A percentile compares a stretch with the other conserved stretches of the same genome.
phyloP scores from a whole-genome alignment of 768 basidiomycete species.

The Hypholoma sublateritium region DNA sequence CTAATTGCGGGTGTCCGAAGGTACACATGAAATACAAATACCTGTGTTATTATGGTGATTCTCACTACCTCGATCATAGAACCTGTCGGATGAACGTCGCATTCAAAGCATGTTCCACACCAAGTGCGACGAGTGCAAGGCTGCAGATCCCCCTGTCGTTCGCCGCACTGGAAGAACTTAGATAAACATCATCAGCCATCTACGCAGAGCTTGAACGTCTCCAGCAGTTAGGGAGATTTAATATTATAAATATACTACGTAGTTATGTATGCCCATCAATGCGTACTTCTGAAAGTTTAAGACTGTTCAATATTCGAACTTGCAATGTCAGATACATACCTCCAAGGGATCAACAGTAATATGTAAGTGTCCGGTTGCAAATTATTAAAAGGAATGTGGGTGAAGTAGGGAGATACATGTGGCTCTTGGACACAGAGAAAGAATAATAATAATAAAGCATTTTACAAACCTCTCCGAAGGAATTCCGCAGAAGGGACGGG shows the following conservation, averaged over 20 bases:
- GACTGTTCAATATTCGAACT: too few species aligned
- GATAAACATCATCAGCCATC: too few species aligned
- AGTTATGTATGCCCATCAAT: too few species aligned
- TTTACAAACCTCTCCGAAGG: background rate
- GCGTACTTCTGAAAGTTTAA: too few species aligned
- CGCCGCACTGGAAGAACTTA: background rate
- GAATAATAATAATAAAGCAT: conserved; percentile 9
- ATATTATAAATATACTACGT: too few species aligned
- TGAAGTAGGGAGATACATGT: background rate
- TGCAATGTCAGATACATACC: too few species aligned
- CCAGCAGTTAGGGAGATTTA: too few species aligned
- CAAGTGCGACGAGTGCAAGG: conserved; percentile 57
- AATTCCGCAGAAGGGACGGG: background rate
- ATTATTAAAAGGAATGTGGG: conserved; percentile 1
- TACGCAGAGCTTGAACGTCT: too few species aligned
- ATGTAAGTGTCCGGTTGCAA: background rate
- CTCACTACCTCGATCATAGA: conserved; percentile 21
- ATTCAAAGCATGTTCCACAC: conserved; percentile 68
- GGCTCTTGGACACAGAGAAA: conserved; percentile 1
- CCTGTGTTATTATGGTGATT: background rate
- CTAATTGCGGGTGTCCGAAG: conserved; percentile 53
- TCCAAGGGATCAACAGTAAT: too few species aligned
- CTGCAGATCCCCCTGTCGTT: conserved; percentile 8
- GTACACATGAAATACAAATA: conserved; percentile 25
- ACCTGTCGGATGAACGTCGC: conserved; percentile 45